Conservation (phyloP, 2,329 filamentous ascomycete genomes). For the Xylariales sp. region DNA sequence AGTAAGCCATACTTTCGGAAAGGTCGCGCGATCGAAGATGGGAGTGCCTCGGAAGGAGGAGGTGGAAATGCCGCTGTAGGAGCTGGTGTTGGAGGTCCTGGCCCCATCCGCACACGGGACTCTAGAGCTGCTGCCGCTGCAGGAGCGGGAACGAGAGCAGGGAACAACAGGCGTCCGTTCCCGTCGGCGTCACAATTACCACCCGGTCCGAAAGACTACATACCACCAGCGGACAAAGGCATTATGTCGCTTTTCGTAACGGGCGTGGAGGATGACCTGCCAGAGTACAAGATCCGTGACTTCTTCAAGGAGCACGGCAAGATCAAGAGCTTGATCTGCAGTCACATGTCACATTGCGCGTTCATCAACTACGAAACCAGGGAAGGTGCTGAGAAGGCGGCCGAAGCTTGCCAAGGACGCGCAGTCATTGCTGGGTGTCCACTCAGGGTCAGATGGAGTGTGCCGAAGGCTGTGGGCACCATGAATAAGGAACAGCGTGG, state of each 20-base stretch:
- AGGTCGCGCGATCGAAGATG: slow-evolving; percentile 67
- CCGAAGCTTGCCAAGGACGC: slow-evolving; percentile 77
- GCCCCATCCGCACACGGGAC: slow-evolving; percentile 75
- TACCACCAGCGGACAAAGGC: slow-evolving; percentile 76
- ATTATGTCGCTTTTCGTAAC: slow-evolving; percentile 94
- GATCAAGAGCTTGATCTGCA: slow-evolving; percentile 89
- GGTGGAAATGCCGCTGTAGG: slow-evolving; percentile 46
- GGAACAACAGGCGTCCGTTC: slow-evolving; percentile 51
- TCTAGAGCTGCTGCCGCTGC: slow-evolving; percentile 46
- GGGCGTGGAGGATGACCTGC: slow-evolving; percentile 91
- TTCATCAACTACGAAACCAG: slow-evolving; percentile 92
- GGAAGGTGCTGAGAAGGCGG: slow-evolving; percentile 79
- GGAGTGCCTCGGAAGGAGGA: slow-evolving; percentile 32
- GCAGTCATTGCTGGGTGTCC: slow-evolving; percentile 90
- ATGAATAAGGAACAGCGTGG: slow-evolving; percentile 83
- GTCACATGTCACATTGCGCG: slow-evolving; percentile 93
- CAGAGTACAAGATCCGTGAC: slow-evolving; percentile 83
- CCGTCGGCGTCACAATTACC: slow-evolving; percentile 69
- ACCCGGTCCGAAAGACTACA: slow-evolving; percentile 77
- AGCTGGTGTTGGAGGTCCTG: slow-evolving; percentile 58
- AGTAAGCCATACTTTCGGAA: slow-evolving; percentile 96
- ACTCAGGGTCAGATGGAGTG: slow-evolving; percentile 84
- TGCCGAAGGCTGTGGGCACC: slow-evolving; percentile 84
- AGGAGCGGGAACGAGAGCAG: slow-evolving; percentile 37
- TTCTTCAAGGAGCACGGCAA: slow-evolving; percentile 88